These are phyloP conservation scores for Sugiyamaella castrensis DNA, from an alignment of 1,139 yeast species.

Conservation along the genomic window DNA sequence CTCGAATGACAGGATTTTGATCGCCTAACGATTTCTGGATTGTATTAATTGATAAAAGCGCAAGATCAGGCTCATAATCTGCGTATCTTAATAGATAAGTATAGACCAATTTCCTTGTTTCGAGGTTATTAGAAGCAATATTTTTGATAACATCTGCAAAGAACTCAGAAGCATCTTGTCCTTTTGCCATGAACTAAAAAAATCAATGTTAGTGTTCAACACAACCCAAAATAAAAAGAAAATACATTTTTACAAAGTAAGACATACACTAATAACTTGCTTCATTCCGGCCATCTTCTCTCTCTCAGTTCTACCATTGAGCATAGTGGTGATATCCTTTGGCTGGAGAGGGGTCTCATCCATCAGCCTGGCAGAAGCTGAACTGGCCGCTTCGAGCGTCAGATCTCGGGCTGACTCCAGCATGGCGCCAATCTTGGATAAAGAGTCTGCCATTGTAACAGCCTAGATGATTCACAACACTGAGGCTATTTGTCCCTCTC, in stretches of 20 bases:
- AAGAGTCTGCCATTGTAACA: constrained; percentile 49
- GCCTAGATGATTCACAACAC: neutral
- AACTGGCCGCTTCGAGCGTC: constrained; percentile 77
- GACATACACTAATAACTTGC: constrained; percentile 53
- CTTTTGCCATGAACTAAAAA: constrained; percentile 52
- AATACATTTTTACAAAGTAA: too few relatives aligned
- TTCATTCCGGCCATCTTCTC: constrained; percentile 77
- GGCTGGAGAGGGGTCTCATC: constrained; percentile 50
- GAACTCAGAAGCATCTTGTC: constrained; percentile 58
- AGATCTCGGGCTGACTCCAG: constrained; percentile 79
- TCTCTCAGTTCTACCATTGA: constrained; percentile 67
- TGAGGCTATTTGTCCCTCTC: too few relatives aligned
- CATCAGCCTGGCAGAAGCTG: constrained; percentile 60
- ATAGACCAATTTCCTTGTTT: constrained; percentile 74
- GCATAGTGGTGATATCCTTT: constrained; percentile 59
- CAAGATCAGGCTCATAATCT: constrained; percentile 81
- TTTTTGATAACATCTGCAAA: constrained; percentile 91
- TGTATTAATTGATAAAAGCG: constrained; percentile 84
- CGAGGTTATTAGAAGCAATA: constrained; percentile 67
- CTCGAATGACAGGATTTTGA: constrained; percentile 61
- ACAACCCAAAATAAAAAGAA: neutral
- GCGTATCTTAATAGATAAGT: constrained; percentile 75
- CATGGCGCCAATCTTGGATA: constrained; percentile 51
- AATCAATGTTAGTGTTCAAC: constrained; percentile 4
- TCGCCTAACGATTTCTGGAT: constrained; percentile 81